Evolutionary conservation across 2,329 filamentous ascomycete species (phyloP).

Genomic region (Camillea tinctor): DNA sequence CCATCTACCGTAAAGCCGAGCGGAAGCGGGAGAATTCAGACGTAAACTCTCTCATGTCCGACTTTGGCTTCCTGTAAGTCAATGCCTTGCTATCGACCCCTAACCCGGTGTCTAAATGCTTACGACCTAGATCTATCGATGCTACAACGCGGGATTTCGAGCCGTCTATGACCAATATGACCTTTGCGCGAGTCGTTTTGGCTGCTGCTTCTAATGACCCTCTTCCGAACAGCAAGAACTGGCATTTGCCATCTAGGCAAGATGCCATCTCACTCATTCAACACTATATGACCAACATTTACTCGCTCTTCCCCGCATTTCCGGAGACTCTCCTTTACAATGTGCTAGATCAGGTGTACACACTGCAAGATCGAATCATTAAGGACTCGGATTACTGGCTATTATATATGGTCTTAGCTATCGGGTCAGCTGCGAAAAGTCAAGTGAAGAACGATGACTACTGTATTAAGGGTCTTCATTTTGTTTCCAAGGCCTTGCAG

Average conservation of each 20-base stretch:
- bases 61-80: conserved; percentile 84
- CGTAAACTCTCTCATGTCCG: conserved; percentile 87
- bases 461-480: conserved; percentile 55
- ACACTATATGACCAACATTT: conserved; percentile 82
- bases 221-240: conserved; percentile 61
- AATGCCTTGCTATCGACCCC: background rate
- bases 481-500: conserved; percentile 64
- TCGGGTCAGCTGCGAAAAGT: conserved; percentile 73
- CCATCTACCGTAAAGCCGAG: conserved; percentile 64
- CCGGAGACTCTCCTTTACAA: conserved; percentile 75
- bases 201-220: conserved; percentile 76
- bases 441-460: conserved; percentile 65
- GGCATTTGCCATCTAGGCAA: conserved; percentile 68
- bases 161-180: conserved; percentile 83
- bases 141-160: conserved; percentile 94
- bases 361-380: conserved; percentile 62
- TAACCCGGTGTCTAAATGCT: conserved; percentile 9
- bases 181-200: conserved; percentile 83
- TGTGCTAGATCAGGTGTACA: conserved; percentile 79
- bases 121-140: conserved; percentile 71
- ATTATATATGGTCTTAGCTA: conserved; percentile 85
- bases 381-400: conserved; percentile 77
- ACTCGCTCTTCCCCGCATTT: conserved; percentile 78
- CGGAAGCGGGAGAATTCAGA: conserved; percentile 73
- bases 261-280: conserved; percentile 69